phyloP scores from a whole-genome alignment of 169 alveolate genomes.

The Prorocentrum cordatum region DNA sequence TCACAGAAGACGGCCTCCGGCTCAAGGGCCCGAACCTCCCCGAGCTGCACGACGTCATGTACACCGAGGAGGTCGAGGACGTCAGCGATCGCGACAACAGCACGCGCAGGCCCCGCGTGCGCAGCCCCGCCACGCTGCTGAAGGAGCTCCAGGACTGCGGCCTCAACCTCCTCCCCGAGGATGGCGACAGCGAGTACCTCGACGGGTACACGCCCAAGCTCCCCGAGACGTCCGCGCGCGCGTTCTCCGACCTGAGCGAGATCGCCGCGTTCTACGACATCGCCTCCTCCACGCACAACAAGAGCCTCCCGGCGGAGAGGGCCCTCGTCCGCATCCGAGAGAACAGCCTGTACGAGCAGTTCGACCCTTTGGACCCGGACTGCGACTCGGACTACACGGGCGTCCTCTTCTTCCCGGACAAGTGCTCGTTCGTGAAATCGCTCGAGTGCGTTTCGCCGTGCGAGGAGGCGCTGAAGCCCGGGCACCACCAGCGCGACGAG shows the following conservation, averaged over 20 bases:
- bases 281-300: slow-evolving; percentile 62
- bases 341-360: slow-evolving; percentile 19
- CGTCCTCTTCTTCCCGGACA: slow-evolving; percentile 65
- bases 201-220: slow-evolving; percentile 59
- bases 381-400: slow-evolving; percentile 33
- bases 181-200: slow-evolving; percentile 22
- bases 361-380: slow-evolving; percentile 37
- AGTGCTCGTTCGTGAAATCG: slow-evolving; percentile 34
- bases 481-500: not conserved
- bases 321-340: slow-evolving; percentile 67
- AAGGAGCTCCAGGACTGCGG: slow-evolving; percentile 53
- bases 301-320: not conserved
- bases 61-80: not conserved
- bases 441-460: slow-evolving; percentile 2
- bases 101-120: slow-evolving; percentile 30
- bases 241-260: slow-evolving; percentile 55
- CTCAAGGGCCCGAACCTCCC: slow-evolving; percentile 59
- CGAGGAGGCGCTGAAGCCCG: not conserved
- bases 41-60: slow-evolving; percentile 30
- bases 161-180: slow-evolving; percentile 28
- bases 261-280: slow-evolving; percentile 62
- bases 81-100: too few relatives aligned
- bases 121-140: slow-evolving; percentile 60
- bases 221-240: slow-evolving; percentile 61
- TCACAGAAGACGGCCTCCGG: slow-evolving; percentile 12